These are phyloP conservation scores for Phytophthora cryptogea DNA, from an alignment of 352 stramenopile genomes.

Conservation along the genomic window DNA sequence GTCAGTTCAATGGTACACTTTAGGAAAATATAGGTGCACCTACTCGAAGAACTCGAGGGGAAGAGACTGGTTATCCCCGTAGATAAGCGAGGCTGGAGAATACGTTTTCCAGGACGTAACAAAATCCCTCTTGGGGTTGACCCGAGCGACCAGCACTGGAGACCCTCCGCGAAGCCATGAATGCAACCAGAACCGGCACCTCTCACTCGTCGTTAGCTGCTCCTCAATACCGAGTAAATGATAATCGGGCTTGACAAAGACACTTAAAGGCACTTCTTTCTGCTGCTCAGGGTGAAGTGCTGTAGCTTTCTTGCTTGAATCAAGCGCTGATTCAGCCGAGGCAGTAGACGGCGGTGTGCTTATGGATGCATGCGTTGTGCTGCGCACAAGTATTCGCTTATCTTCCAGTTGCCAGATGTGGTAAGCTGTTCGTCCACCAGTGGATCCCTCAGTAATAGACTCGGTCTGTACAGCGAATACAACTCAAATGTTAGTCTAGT, in stretches of 20 bases:
- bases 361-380: conserved; percentile 36
- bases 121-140: conserved; percentile 38
- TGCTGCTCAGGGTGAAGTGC: conserved; percentile 3
- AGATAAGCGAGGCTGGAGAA: conserved; percentile 50
- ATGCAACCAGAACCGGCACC: conserved; percentile 71
- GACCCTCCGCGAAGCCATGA: conserved; percentile 79
- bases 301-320: not conserved
- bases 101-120: conserved; percentile 55
- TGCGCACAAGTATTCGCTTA: conserved; percentile 65
- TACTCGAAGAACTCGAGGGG: conserved; percentile 65
- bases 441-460: conserved; percentile 29
- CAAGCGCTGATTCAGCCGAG: not conserved
- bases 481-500: not conserved
- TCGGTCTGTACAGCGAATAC: conserved; percentile 13
- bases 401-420: conserved; percentile 69
- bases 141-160: conserved; percentile 47
- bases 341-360: not conserved
- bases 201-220: conserved; percentile 62
- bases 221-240: conserved; percentile 54
- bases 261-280: conserved; percentile 40
- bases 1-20: not conserved
- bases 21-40: conserved; percentile 19
- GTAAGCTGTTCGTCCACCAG: conserved; percentile 44
- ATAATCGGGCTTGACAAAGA: conserved; percentile 81
- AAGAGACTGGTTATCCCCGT: conserved; percentile 37